These are phyloP conservation scores for Echinochloa phyllopogon DNA, from an alignment of 176 grass and related monocot genomes.

Conservation along the genomic window DNA sequence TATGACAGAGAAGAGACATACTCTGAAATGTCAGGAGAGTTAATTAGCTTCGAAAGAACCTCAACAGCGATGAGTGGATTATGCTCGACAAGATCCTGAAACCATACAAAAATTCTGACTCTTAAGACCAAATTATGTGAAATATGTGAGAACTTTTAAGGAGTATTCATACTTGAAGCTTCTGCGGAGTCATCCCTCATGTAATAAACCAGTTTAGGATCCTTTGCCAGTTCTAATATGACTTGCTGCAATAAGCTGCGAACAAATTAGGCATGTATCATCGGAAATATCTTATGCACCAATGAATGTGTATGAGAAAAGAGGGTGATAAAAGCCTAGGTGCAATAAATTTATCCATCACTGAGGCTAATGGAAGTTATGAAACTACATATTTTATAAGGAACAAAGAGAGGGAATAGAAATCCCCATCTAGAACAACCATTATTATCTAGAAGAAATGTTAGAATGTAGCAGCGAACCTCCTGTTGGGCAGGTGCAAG, in stretches of 20 bases:
- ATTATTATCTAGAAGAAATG: slow-evolving; percentile 42
- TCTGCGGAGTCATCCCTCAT: slow-evolving; percentile 85
- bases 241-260: slow-evolving; percentile 89
- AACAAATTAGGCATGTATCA: slow-evolving; percentile 53
- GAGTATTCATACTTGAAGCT: slow-evolving; percentile 70
- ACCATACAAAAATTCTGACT: slow-evolving; percentile 37
- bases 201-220: slow-evolving; percentile 93
- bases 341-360: slow-evolving; percentile 30
- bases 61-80: slow-evolving; percentile 97
- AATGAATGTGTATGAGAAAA: slow-evolving; percentile 19
- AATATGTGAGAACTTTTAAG: background rate
- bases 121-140: slow-evolving; percentile 24
- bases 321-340: background rate
- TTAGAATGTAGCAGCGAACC: slow-evolving; percentile 75
- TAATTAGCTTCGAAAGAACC: slow-evolving; percentile 96
- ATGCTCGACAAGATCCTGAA: slow-evolving; percentile 98
- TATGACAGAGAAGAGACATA: slow-evolving; percentile 52
- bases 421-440: background rate
- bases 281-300: slow-evolving; percentile 38
- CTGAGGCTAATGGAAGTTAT: too few species aligned
- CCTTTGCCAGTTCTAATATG: slow-evolving; percentile 83
- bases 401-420: background rate
- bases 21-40: slow-evolving; percentile 91
- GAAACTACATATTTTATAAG: background rate
- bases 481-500: slow-evolving; percentile 94